These are phyloP conservation scores for Globisporangium paddicum DNA, from an alignment of 352 stramenopile species.

Conservation along the genomic window DNA sequence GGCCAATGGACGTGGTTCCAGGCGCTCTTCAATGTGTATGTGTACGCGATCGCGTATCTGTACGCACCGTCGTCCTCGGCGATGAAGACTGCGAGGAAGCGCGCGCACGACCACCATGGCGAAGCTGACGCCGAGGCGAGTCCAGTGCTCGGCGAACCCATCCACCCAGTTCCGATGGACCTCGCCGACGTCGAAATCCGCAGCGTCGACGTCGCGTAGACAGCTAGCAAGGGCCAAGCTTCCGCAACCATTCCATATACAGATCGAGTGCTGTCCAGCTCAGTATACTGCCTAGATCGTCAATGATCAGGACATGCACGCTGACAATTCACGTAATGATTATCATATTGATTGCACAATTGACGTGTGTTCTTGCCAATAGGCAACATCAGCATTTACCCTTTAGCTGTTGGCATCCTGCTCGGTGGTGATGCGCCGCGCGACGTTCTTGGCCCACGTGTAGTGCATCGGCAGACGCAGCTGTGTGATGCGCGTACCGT, in stretches of 20 bases:
- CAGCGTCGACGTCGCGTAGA: conserved; percentile 10
- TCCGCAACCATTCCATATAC: no score
- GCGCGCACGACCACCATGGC: conserved; percentile 9
- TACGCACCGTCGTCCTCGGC: conserved; percentile 43
- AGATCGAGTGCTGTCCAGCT: no score
- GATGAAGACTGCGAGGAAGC: conserved; percentile 23
- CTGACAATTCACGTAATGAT: not conserved
- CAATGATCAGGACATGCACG: no score
- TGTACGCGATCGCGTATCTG: conserved; percentile 50
- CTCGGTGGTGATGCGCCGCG: conserved; percentile 30
- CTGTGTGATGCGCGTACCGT: conserved; percentile 69
- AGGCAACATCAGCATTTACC: not conserved
- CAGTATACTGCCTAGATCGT: no score
- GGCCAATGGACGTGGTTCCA: conserved; percentile 45
- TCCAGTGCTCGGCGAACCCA: conserved; percentile 13
- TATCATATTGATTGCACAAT: not conserved
- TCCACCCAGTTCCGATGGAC: conserved; percentile 2
- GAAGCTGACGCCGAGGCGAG: conserved; percentile 19
- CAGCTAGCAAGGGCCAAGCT: not conserved
- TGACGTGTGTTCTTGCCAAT: no score
- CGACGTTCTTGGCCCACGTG: conserved; percentile 37
- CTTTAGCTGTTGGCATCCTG: conserved; percentile 18
- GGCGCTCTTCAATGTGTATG: conserved; percentile 59
- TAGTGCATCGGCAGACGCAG: conserved; percentile 63
- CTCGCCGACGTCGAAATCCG: not conserved